Evolutionary conservation across 345 rosid genomes (phyloP).

Genomic region (Kandelia obovata): DNA sequence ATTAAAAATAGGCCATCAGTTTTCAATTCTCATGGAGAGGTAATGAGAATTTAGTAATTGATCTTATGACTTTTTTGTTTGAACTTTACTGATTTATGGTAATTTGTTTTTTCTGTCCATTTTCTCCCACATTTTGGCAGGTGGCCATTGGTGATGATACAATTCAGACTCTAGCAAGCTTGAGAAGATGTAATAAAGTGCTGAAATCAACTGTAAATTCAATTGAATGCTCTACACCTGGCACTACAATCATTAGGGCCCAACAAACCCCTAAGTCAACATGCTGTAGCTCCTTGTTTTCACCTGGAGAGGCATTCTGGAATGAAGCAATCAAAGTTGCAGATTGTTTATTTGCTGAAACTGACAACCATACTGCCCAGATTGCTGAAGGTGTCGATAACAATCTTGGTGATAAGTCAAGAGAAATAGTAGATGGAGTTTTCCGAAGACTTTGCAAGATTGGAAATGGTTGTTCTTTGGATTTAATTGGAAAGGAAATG

Average conservation of each 20-base stretch:
- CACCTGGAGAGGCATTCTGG: constrained; percentile 99
- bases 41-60: constrained; percentile 22
- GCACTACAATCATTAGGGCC: constrained; percentile 45
- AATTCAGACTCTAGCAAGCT: constrained; percentile 42
- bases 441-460: constrained; percentile 35
- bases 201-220: constrained; percentile 32
- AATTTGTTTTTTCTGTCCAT: background rate
- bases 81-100: constrained; percentile 15
- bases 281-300: constrained; percentile 80
- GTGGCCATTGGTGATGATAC: constrained; percentile 24
- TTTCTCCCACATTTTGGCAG: constrained; percentile 24
- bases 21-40: constrained; percentile 37
- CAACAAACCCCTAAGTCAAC: constrained; percentile 61
- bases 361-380: constrained; percentile 26
- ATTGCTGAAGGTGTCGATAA: constrained; percentile 27
- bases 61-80: constrained; percentile 15
- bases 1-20: constrained; percentile 30
- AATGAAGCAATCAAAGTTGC: constrained; percentile 90
- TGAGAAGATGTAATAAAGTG: constrained; percentile 56
- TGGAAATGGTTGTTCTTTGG: constrained; percentile 34
- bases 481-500: constrained; percentile 34
- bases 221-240: constrained; percentile 60
- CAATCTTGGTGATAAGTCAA: constrained; percentile 31
- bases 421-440: constrained; percentile 39
- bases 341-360: constrained; percentile 62